These are phyloP conservation scores for Acanthamoeba rhysodes DNA, from an alignment of 208 protist species.

Conservation along the genomic window DNA sequence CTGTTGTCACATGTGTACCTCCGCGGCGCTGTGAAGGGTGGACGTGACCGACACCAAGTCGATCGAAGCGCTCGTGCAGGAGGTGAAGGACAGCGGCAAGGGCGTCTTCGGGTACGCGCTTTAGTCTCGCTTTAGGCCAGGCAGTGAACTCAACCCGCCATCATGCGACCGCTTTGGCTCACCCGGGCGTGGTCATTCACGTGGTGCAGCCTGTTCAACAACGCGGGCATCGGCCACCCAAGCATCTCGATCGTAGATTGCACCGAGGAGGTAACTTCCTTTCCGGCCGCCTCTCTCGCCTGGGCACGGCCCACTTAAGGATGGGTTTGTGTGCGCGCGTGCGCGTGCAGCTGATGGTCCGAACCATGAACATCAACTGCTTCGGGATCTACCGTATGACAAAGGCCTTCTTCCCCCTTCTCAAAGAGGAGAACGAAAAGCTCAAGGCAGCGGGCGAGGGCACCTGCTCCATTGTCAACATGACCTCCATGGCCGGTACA, in stretches of 20 bases:
- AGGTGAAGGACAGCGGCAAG: slow-evolving; percentile 14
- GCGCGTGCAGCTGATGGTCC: background rate
- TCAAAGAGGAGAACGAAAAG: slow-evolving; percentile 14
- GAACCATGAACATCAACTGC: slow-evolving; percentile 43
- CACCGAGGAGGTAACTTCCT: background rate
- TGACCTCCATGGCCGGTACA: slow-evolving; percentile 56
- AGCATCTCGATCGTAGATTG: background rate
- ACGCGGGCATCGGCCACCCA: slow-evolving; percentile 24
- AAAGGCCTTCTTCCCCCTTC: slow-evolving; percentile 15
- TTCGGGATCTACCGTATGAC: slow-evolving; percentile 22
- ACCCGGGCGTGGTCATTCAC: background rate
- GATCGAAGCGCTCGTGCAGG: background rate
- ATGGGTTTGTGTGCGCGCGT: too few relatives aligned
- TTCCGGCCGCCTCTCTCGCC: background rate
- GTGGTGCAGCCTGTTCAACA: slow-evolving; percentile 16
- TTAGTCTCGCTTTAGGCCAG: too few relatives aligned
- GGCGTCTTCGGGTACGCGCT: background rate
- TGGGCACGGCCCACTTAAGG: background rate
- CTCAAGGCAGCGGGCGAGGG: slow-evolving; percentile 23
- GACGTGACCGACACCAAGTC: slow-evolving; percentile 21
- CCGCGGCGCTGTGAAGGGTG: background rate
- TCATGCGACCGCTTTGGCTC: background rate
- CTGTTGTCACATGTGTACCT: background rate
- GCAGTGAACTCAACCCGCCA: too few relatives aligned
- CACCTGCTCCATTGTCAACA: slow-evolving; percentile 45